Evolutionary conservation across 2,329 filamentous ascomycete genomes (phyloP), one percentile per base, ranked within the genome.

Genomic region (Pseudonectria foliicola): DNA sequence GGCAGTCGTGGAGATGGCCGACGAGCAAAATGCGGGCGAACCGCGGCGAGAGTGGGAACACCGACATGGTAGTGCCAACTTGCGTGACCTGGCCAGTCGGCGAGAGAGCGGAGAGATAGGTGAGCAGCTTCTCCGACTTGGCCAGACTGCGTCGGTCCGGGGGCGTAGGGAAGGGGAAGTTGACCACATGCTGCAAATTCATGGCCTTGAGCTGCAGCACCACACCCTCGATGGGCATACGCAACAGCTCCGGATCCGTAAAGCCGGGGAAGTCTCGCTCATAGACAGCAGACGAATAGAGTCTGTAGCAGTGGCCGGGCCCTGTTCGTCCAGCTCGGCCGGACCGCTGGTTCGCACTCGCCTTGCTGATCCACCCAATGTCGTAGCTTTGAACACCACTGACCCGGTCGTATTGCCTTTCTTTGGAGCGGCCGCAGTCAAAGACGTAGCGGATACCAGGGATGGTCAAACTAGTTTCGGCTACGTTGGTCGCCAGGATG

Each of bases 321-420:
- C 88, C 90, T 4, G 90, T 98, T 70, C 92, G 82, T 44, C 93
- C 92, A 38, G 92, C 92, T 72, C 92, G 86, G 63, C 92, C 92
- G 39, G 87, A 80, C 57, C 92, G 77, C 61, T 98, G 92, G 46
- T 81, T 85, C 7, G 92, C 90, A 57, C 87, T 94, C 18, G 92
- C 92, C 64, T 98, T 96, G 66, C 89, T 95, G 56, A 96, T 93
- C 87, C 90, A 98, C 27, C 84, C 83, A 34, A 98, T 77, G 50
- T 95, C 85, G 56, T 95, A 98, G 54, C 84, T 95, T 57, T 98
- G 92, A 1, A 98, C 90, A 4, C 90, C 90, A 7, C 85, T 95
- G 10, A 77, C 66, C n/a, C 77, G 73, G 55, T 96, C 85, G 52
- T 92, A 96, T 38, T 82, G 84, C 43, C 90, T 82, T 59, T 95